Percentiles rank a stretch among this genome's conserved stretches.
These are phyloP conservation scores for Chaetomiaceae sp. DNA, from an alignment of 2,329 filamentous ascomycete genomes.

Conservation along the genomic window DNA sequence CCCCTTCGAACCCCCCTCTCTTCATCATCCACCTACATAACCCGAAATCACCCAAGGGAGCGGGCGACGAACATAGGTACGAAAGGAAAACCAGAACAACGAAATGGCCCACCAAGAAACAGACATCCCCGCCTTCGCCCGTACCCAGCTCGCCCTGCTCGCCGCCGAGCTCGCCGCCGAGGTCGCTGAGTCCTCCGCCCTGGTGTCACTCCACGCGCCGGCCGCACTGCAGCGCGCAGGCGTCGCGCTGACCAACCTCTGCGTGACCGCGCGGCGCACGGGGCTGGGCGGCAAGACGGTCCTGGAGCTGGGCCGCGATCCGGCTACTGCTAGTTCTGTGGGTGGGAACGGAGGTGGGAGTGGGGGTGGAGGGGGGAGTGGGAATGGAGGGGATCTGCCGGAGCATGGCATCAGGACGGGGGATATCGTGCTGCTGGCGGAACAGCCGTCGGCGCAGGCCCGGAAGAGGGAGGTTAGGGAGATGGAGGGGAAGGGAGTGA, in stretches of 20 bases:
- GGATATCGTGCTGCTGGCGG: constrained; percentile 70
- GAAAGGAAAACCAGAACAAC: background rate
- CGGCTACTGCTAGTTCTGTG: constrained; percentile 55
- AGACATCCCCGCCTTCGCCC: constrained; percentile 60
- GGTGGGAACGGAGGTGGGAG: constrained; percentile 2
- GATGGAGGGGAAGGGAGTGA: constrained; percentile 59
- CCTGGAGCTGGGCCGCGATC: constrained; percentile 61
- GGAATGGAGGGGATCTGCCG: constrained; percentile 46
- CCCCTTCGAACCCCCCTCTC: too few species aligned
- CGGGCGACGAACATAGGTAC: background rate
- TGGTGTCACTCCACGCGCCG: constrained; percentile 63
- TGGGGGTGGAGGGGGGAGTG: constrained; percentile 15
- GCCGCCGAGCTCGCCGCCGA: constrained; percentile 66
- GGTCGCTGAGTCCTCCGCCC: constrained; percentile 59
- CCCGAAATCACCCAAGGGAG: background rate
- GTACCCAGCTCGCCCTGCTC: constrained; percentile 64
- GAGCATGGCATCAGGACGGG: constrained; percentile 71
- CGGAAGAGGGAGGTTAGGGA: constrained; percentile 68
- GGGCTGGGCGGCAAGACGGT: constrained; percentile 89
- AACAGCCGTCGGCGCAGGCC: constrained; percentile 62
- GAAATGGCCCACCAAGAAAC: constrained; percentile 10
- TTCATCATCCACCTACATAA: background rate
- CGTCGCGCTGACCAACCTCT: constrained; percentile 71
- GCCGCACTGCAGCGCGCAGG: constrained; percentile 66
- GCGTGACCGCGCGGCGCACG: constrained; percentile 69